Base-by-base conservation (phyloP, 345 rosid species). In the Eucalyptus pauciflora region DNA sequence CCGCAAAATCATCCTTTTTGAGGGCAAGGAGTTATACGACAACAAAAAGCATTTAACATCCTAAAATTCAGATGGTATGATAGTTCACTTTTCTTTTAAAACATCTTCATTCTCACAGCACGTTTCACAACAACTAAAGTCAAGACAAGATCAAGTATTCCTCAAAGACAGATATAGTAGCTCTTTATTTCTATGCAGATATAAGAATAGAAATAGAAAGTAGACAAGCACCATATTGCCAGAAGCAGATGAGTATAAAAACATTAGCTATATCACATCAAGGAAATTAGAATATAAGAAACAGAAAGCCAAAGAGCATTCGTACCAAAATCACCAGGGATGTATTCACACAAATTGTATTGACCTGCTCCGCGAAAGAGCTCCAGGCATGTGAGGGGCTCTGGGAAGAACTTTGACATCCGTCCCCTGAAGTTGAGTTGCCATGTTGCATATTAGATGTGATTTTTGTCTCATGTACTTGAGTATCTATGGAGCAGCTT, bases 361-460 rank as follows among this genome's bases (percentile, higher is more conserved):
- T 98, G 90, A 94, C 94, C 94, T 95, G 99, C 95, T 98, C 99
- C 50, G 93, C 92, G 91, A 98, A 98, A 86, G 96, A 94, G 92
- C 93, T 94, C 98, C 99, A 98, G 71, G 93, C 94, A 93, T 90
- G 94, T 20, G 99, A 98, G 81, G 91, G 85, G 67, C 91, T 92
- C 88, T 87, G 93, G 64, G 80, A 87, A 80, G 86, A 86, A 91
- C 31, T 86, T 90, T 92, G 88, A 46, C 83, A 87, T 81, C 91
- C 88, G 13, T 56, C 64, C 86, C 88, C 89, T 88, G 93, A 94
- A 50, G 88, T 91, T 48, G 89, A 90, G 69, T 91, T 90, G 49
- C 52, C 41, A 52, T 89, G 86, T 92, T 87, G 88, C 62, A 15
- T 20, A 88, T 76, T 24, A 85, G 90, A 91, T 76, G 83, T 76